Evolutionary conservation across 768 basidiomycete genomes (phyloP).

Genomic region (Amanita molliuscula): DNA sequence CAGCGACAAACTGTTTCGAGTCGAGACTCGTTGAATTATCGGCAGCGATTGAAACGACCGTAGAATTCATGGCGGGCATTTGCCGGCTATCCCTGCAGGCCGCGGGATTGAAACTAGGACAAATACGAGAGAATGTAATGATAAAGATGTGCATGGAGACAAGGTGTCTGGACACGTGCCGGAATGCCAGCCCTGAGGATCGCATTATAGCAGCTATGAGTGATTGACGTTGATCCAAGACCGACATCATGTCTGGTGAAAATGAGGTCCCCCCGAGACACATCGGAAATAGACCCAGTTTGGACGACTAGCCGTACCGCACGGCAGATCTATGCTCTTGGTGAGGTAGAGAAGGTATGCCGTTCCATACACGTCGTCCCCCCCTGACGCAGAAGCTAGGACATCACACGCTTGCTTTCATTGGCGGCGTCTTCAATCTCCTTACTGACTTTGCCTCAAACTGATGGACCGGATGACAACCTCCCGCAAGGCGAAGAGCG

Average conservation of each 20-base stretch:
- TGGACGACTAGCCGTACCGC: conserved; percentile 78
- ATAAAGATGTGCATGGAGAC: background rate
- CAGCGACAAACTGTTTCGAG: too few relatives aligned
- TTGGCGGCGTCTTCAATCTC: conserved; percentile 73
- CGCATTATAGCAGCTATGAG: background rate
- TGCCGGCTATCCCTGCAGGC: background rate
- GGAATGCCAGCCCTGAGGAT: background rate
- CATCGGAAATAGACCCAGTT: conserved; percentile 59
- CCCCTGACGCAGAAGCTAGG: conserved; percentile 28
- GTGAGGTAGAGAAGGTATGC: conserved; percentile 69
- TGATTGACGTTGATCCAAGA: background rate
- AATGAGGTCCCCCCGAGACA: conserved; percentile 18
- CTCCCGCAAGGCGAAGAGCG: conserved; percentile 76
- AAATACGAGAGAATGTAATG: background rate
- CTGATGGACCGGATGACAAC: conserved; percentile 54
- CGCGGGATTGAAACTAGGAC: background rate
- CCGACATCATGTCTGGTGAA: conserved; percentile 19
- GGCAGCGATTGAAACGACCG: too few relatives aligned
- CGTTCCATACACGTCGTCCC: conserved; percentile 4
- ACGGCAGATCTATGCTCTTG: conserved; percentile 70
- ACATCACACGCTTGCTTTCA: conserved; percentile 66
- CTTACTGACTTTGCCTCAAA: conserved; percentile 74
- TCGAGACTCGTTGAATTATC: too few relatives aligned
- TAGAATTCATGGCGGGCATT: background rate
- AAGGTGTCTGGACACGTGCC: background rate